These are phyloP conservation scores for Plectranthus barbatus DNA, from an alignment of 257 asterid species.

Conservation along the genomic window DNA sequence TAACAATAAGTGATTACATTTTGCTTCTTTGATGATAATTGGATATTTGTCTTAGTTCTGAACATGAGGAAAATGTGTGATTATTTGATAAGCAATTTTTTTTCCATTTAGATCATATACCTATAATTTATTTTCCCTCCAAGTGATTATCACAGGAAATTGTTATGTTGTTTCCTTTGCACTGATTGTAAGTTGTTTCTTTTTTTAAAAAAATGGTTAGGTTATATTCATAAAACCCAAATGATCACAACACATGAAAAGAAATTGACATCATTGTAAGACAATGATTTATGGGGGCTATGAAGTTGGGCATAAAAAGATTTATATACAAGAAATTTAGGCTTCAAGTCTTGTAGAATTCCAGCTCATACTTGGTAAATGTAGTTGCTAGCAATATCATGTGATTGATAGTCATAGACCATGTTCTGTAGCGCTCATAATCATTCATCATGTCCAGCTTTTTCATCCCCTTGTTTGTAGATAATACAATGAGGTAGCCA, in stretches of 20 bases:
- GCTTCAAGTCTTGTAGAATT: slow-evolving; percentile 41
- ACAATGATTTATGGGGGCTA: no score
- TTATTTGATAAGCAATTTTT: no score
- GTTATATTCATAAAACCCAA: slow-evolving; percentile 19
- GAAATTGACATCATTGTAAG: slow-evolving; percentile 1
- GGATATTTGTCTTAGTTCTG: no score
- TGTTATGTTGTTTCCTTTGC: not conserved
- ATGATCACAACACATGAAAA: slow-evolving; percentile 14
- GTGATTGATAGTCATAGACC: slow-evolving; percentile 77
- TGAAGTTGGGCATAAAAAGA: slow-evolving; percentile 9
- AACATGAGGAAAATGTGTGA: no score
- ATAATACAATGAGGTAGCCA: slow-evolving; percentile 57
- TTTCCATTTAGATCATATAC: no score
- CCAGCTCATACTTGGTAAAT: slow-evolving; percentile 45
- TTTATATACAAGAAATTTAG: slow-evolving; percentile 4
- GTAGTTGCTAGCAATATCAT: slow-evolving; percentile 69
- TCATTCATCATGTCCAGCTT: slow-evolving; percentile 75
- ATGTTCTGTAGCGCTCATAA: slow-evolving; percentile 43
- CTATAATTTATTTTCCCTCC: no score
- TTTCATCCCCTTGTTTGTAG: slow-evolving; percentile 55
- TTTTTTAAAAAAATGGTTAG: not conserved
- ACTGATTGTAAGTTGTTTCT: not conserved
- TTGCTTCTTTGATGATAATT: no score
- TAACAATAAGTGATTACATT: no score
- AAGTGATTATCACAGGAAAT: not conserved